A percentile compares a stretch with the other conserved stretches of the same genome.
These are phyloP conservation scores for Millerago galiae DNA, from an alignment of 805 yeast species.

Conservation along the genomic window DNA sequence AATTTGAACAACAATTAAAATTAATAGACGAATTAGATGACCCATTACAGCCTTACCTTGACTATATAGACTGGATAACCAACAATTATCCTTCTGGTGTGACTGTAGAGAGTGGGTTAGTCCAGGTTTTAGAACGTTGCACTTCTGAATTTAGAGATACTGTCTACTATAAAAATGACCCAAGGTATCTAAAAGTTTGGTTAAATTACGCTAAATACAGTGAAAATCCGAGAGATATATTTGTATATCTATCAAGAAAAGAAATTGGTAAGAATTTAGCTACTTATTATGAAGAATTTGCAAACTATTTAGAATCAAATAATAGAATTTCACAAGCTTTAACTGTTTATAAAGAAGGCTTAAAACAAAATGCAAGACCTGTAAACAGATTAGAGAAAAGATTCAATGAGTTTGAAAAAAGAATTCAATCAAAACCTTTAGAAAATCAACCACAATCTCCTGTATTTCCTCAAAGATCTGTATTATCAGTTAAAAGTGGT, in stretches of 20 bases:
- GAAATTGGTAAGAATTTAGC: constrained; percentile 66
- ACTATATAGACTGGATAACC: constrained; percentile 69
- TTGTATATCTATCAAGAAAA: constrained; percentile 61
- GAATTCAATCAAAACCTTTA: constrained; percentile 27
- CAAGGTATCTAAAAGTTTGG: constrained; percentile 79
- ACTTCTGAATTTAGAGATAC: constrained; percentile 62
- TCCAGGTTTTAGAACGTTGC: constrained; percentile 62
- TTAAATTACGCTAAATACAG: constrained; percentile 63
- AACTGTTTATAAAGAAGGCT: constrained; percentile 52
- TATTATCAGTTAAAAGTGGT: constrained; percentile 35
- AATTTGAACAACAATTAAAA: constrained; percentile 44
- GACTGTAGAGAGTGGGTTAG: constrained; percentile 56
- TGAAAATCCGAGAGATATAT: constrained; percentile 65
- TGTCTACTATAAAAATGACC: constrained; percentile 69
- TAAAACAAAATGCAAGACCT: constrained; percentile 63
- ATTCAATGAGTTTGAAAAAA: constrained; percentile 37
- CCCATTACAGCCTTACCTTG: constrained; percentile 71
- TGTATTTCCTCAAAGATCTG: constrained; percentile 27
- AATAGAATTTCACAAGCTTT: constrained; percentile 48
- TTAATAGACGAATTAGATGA: constrained; percentile 66
- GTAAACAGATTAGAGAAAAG: constrained; percentile 35
- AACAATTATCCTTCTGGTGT: constrained; percentile 56
- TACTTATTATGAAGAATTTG: constrained; percentile 73
- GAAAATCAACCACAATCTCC: constrained; percentile 30
- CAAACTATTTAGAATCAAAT: constrained; percentile 49